Evolutionary conservation across 2,329 filamentous ascomycete species (phyloP).

Genomic region (Colletotrichum australisinense): DNA sequence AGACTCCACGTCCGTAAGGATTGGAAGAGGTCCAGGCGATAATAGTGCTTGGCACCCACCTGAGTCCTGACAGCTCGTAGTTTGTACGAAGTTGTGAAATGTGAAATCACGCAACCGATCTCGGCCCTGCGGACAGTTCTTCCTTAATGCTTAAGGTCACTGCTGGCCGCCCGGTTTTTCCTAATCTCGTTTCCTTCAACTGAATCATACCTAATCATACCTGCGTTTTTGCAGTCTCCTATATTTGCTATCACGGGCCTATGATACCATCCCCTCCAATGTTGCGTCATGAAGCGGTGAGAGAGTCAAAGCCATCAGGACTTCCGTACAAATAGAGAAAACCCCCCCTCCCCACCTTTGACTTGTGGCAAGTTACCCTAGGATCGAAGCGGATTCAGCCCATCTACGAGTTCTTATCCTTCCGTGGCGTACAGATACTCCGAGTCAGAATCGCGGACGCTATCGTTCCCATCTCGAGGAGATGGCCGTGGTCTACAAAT

Average conservation of each 20-base stretch:
- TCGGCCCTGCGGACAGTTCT: constrained; percentile 11
- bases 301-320: constrained; percentile 21
- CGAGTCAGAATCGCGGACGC: neutral
- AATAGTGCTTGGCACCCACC: neutral
- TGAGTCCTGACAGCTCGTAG: neutral
- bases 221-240: neutral
- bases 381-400: neutral
- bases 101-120: constrained; percentile 29
- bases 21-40: neutral
- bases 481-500: constrained; percentile 12
- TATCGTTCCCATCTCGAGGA: neutral
- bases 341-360: constrained; percentile 7
- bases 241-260: neutral
- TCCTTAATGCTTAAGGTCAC: constrained; percentile 1
- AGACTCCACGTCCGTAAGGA: neutral
- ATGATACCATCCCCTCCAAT: constrained; percentile 36
- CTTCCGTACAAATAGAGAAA: constrained; percentile 25
- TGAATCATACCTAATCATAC: constrained; percentile 19
- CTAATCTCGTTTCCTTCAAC: constrained; percentile 20
- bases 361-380: neutral
- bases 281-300: constrained; percentile 37
- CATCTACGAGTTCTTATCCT: neutral
- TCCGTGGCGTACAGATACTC: neutral
- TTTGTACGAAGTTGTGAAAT: neutral
- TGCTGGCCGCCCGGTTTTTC: neutral